Conservation (phyloP, 2,329 filamentous ascomycete species). For the Neodidymelliopsis sp. region DNA sequence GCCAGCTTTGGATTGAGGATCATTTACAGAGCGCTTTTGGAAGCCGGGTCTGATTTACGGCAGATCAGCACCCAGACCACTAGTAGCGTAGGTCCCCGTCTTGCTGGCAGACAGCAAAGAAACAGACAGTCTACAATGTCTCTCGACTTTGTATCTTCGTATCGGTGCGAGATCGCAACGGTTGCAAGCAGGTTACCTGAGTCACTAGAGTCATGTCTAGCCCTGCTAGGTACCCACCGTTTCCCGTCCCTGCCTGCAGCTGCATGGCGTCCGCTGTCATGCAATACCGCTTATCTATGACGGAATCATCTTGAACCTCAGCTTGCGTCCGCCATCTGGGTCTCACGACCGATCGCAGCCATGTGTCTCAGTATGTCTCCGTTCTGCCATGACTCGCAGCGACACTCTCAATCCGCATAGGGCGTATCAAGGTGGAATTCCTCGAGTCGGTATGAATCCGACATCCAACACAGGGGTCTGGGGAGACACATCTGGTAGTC, state of each 20-base stretch:
- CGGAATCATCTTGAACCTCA: constrained; percentile 1
- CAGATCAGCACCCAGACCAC: not conserved
- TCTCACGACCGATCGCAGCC: constrained; percentile 5
- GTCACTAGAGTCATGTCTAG: not conserved
- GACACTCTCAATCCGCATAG: not conserved
- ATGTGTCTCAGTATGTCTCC: constrained; percentile 4
- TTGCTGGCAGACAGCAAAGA: no score
- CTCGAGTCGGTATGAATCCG: no score
- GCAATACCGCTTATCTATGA: constrained; percentile 17
- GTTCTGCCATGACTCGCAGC: not conserved
- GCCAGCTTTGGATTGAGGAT: no score
- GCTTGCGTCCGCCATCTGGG: constrained; percentile 4
- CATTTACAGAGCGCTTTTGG: no score
- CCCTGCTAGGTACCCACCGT: not conserved
- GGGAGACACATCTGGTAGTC: not conserved
- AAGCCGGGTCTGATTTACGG: not conserved
- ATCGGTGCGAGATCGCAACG: not conserved
- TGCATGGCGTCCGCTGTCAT: constrained; percentile 11
- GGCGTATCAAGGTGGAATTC: not conserved
- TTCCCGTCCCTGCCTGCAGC: constrained; percentile 1
- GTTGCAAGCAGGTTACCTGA: not conserved
- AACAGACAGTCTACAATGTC: not conserved
- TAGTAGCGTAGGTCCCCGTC: no score
- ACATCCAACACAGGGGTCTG: no score
- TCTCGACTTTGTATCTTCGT: not conserved